Percentiles rank a stretch among this genome's conserved stretches.
Evolutionary conservation across 2,329 filamentous ascomycete genomes (phyloP).

Genomic region (Trichoderma sp.): DNA sequence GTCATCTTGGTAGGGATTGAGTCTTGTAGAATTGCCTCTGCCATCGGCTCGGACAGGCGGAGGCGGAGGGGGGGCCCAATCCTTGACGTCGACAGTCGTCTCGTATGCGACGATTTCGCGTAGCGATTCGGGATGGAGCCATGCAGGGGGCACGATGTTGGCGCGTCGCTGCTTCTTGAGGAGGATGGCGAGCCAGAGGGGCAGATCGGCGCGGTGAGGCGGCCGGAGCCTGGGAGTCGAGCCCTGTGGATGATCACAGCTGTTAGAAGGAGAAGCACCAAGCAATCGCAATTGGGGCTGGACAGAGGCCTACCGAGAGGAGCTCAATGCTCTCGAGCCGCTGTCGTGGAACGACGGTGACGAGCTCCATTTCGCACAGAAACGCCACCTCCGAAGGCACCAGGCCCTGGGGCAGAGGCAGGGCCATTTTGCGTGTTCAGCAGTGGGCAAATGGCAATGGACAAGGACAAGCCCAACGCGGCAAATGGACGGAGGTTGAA

Average conservation of each 20-base stretch:
- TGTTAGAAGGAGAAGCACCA: background rate
- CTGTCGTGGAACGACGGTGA: slow-evolving; percentile 90
- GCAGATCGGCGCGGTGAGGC: slow-evolving; percentile 75
- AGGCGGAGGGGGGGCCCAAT: slow-evolving; percentile 77
- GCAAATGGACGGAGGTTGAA: background rate
- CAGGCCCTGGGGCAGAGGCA: slow-evolving; percentile 57
- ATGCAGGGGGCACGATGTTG: slow-evolving; percentile 88
- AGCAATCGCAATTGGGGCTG: background rate
- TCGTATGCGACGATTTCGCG: slow-evolving; percentile 78
- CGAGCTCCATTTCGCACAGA: slow-evolving; percentile 94
- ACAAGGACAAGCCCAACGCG: background rate
- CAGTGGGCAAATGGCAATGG: background rate
- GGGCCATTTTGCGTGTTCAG: slow-evolving; percentile 45
- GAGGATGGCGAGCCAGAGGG: slow-evolving; percentile 92
- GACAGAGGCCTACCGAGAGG: slow-evolving; percentile 65
- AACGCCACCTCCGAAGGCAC: slow-evolving; percentile 90
- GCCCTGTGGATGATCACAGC: slow-evolving; percentile 61
- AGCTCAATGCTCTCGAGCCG: slow-evolving; percentile 83
- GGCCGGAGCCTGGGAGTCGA: slow-evolving; percentile 74
- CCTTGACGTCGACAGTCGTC: slow-evolving; percentile 67
- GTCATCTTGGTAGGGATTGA: slow-evolving; percentile 36
- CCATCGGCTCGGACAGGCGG: slow-evolving; percentile 57
- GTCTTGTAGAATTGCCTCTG: slow-evolving; percentile 45
- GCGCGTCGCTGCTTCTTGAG: slow-evolving; percentile 92
- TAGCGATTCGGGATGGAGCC: slow-evolving; percentile 79